These are phyloP conservation scores for Coemansia sp. DNA, from an alignment of 192 early-diverging fungal genomes.

Conservation along the genomic window DNA sequence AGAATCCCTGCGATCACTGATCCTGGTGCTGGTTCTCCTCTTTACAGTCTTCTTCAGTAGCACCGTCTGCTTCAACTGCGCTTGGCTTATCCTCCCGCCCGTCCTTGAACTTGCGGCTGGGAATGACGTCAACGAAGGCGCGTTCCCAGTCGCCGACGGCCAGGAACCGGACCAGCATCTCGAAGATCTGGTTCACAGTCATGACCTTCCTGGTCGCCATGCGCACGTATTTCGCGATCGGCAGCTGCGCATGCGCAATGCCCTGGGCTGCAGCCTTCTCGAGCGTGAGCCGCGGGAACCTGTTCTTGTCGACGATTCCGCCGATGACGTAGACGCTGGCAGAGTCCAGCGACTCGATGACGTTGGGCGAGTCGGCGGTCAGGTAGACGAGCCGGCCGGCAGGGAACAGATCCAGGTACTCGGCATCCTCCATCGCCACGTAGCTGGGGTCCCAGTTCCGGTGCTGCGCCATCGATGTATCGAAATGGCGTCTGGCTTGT, in stretches of 20 bases:
- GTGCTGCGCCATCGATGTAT: constrained; percentile 43
- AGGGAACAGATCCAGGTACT: constrained; percentile 51
- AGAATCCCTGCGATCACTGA: no score
- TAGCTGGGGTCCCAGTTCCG: constrained; percentile 55
- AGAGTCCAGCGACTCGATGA: constrained; percentile 67
- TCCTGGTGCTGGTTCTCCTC: no score
- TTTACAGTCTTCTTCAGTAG: not conserved
- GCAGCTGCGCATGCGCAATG: constrained; percentile 76
- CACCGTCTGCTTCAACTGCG: not conserved
- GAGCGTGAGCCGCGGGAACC: constrained; percentile 78
- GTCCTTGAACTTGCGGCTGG: constrained; percentile 79
- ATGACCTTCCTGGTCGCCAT: constrained; percentile 82
- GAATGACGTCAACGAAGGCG: constrained; percentile 90
- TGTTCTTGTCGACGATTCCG: constrained; percentile 93
- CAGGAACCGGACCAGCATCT: constrained; percentile 82
- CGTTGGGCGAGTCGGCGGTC: constrained; percentile 84
- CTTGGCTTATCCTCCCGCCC: constrained; percentile 9
- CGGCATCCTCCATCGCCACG: constrained; percentile 24
- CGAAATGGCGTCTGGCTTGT: constrained; percentile 55
- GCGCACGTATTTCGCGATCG: constrained; percentile 83
- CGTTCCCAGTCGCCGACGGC: constrained; percentile 81
- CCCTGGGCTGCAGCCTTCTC: constrained; percentile 75
- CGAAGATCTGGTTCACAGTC: constrained; percentile 95
- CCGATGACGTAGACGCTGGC: constrained; percentile 86
- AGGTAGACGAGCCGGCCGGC: constrained; percentile 79